phyloP scores from a whole-genome alignment of 805 yeast species.

The Brettanomyces bruxellensis region DNA sequence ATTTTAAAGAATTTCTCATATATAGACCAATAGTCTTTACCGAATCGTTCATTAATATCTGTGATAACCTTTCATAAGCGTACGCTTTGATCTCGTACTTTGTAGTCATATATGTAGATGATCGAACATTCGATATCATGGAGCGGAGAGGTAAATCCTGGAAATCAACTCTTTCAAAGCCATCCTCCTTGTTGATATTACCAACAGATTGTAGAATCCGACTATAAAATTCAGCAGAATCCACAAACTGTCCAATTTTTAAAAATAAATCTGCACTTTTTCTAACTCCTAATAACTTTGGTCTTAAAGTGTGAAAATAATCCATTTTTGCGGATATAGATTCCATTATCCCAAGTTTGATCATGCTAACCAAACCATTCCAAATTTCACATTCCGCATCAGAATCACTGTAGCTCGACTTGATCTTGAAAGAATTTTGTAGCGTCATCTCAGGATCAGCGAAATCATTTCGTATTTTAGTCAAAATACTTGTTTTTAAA shows the following conservation, averaged over 20 bases:
- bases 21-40: constrained; percentile 17
- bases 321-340: constrained; percentile 44
- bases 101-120: constrained; percentile 4
- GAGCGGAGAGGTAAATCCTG: constrained; percentile 7
- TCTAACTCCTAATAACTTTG: constrained; percentile 7
- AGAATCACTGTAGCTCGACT: constrained; percentile 25
- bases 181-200: constrained; percentile 9
- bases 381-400: constrained; percentile 42
- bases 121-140: not conserved
- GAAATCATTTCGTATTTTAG: constrained; percentile 25
- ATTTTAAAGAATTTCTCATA: constrained; percentile 21
- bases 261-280: constrained; percentile 30
- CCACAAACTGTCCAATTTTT: constrained; percentile 50
- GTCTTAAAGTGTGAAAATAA: constrained; percentile 24
- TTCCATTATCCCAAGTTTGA: constrained; percentile 41
- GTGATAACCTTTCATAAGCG: constrained; percentile 13
- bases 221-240: constrained; percentile 46
- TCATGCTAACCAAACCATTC: constrained; percentile 32
- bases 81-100: constrained; percentile 9
- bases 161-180: constrained; percentile 7
- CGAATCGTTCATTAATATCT: constrained; percentile 12
- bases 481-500: constrained; percentile 21
- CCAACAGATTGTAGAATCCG: constrained; percentile 26
- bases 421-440: constrained; percentile 33
- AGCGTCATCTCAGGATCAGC: constrained; percentile 14